Evolutionary conservation across 176 grass and related monocot genomes (phyloP).

Genomic region (Puya raimondii): DNA sequence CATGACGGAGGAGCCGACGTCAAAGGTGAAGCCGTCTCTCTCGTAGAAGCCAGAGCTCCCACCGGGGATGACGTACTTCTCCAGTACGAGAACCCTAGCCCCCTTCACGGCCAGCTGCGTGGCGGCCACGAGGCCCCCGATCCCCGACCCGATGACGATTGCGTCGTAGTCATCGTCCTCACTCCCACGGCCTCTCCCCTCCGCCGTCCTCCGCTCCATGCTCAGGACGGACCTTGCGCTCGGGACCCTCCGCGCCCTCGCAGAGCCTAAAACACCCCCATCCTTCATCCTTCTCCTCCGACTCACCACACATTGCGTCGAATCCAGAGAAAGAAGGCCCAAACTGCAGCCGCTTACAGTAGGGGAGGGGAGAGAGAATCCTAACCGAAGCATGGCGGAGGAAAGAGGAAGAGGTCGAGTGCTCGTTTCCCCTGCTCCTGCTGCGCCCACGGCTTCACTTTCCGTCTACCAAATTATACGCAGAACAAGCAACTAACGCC

Average conservation of each 20-base stretch:
- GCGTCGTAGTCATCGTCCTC: conserved; percentile 42
- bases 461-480: no score
- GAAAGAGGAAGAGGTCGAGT: background rate
- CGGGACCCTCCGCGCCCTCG: conserved; percentile 23
- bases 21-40: conserved; percentile 81
- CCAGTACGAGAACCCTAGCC: conserved; percentile 73
- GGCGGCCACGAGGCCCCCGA: conserved; percentile 73
- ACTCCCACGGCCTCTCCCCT: background rate
- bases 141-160: conserved; percentile 77
- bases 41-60: conserved; percentile 86
- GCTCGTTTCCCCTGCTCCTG: no score
- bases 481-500: no score
- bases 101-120: conserved; percentile 80
- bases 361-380: background rate
- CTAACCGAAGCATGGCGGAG: background rate
- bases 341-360: background rate
- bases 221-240: conserved; percentile 16
- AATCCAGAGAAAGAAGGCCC: background rate
- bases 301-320: background rate
- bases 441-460: no score
- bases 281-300: background rate
- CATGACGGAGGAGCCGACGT: conserved; percentile 89
- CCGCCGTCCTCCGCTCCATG: conserved; percentile 1
- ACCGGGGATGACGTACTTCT: conserved; percentile 90
- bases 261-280: background rate